These are phyloP conservation scores for Ophidiomyces ophidiicola DNA, from an alignment of 2,329 filamentous ascomycete genomes.

Conservation along the genomic window DNA sequence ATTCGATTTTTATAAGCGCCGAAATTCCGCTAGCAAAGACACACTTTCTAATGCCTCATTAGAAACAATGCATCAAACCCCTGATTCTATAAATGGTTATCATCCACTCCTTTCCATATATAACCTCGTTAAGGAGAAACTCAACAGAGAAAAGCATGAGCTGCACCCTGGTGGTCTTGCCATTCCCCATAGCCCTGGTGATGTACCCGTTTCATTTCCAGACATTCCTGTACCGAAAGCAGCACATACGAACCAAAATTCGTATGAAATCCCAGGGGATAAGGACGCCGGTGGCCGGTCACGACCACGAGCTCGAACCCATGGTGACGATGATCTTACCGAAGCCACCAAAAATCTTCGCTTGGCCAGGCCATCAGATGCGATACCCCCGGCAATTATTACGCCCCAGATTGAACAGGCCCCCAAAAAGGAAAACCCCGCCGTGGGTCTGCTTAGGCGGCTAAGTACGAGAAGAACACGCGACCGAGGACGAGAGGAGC, in stretches of 20 bases:
- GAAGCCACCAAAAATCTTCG: conserved; percentile 59
- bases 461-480: conserved; percentile 77
- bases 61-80: conserved; percentile 69
- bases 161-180: conserved; percentile 47
- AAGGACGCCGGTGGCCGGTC: conserved; percentile 72
- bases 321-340: conserved; percentile 81
- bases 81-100: conserved; percentile 84
- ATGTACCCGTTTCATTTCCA: conserved; percentile 51
- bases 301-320: conserved; percentile 75
- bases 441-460: conserved; percentile 69
- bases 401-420: conserved; percentile 49
- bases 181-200: conserved; percentile 45
- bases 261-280: conserved; percentile 83
- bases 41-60: conserved; percentile 72
- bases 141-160: conserved; percentile 59
- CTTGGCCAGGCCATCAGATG: conserved; percentile 37
- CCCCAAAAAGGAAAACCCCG: conserved; percentile 73
- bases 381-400: conserved; percentile 39
- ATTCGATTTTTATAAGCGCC: conserved; percentile 93
- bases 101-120: conserved; percentile 88
- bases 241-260: conserved; percentile 72
- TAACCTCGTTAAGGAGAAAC: conserved; percentile 89
- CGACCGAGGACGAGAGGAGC: conserved; percentile 39
- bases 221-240: conserved; percentile 71
- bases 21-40: conserved; percentile 82